Evolutionary conservation across 768 basidiomycete genomes (phyloP).

Genomic region (Lentinula detonsa): DNA sequence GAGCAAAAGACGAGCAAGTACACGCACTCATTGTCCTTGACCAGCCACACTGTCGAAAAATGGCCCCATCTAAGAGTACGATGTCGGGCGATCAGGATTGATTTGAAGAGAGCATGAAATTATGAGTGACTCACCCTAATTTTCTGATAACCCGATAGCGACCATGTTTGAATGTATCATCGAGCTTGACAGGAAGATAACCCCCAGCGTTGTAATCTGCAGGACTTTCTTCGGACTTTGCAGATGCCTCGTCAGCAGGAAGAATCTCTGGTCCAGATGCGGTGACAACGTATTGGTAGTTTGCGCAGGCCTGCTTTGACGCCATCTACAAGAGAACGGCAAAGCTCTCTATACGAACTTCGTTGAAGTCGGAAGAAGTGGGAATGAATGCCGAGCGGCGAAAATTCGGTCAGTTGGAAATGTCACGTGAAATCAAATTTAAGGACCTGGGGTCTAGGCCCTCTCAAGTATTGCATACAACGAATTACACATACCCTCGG

Average conservation of each 20-base stretch:
- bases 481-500: neutral
- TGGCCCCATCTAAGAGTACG: conserved; percentile 73
- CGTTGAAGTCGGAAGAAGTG: neutral
- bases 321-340: conserved; percentile 41
- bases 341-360: conserved; percentile 1
- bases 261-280: conserved; percentile 62
- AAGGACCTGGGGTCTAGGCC: neutral
- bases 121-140: conserved; percentile 56
- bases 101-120: conserved; percentile 9
- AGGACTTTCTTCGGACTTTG: conserved; percentile 79
- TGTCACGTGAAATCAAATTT: neutral
- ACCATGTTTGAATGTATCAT: conserved; percentile 77
- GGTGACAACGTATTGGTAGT: conserved; percentile 73
- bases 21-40: conserved; percentile 69
- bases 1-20: conserved; percentile 1
- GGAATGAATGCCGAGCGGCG: neutral
- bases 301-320: conserved; percentile 58
- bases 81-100: conserved; percentile 19
- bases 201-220: conserved; percentile 80
- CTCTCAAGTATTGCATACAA: neutral
- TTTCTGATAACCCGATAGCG: conserved; percentile 87
- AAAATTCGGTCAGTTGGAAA: neutral
- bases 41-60: conserved; percentile 93
- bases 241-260: conserved; percentile 56
- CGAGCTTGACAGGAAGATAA: conserved; percentile 75